phyloP scores from a whole-genome alignment of 805 yeast species.

The Spathaspora girioi region DNA sequence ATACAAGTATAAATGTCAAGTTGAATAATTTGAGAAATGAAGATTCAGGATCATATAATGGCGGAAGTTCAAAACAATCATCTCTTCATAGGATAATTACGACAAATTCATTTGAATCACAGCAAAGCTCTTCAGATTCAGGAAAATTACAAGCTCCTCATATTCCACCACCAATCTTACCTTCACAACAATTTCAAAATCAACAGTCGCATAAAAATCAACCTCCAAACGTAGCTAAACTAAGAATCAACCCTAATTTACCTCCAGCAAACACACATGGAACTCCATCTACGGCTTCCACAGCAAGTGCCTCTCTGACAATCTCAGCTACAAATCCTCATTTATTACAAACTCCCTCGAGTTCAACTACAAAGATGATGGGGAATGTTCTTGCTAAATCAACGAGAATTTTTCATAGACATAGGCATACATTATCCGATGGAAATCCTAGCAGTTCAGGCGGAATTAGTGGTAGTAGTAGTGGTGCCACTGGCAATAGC shows the following conservation, averaged over 20 bases:
- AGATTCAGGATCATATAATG: not conserved
- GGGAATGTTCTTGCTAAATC: constrained; percentile 25
- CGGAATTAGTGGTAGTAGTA: not conserved
- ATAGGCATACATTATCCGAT: constrained; percentile 3
- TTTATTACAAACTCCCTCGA: not conserved
- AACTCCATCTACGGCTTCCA: not conserved
- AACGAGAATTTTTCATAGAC: constrained; percentile 23
- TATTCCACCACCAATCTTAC: not conserved
- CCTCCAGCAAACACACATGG: not conserved
- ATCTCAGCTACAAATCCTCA: not conserved
- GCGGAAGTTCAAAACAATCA: not conserved
- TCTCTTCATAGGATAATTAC: not conserved
- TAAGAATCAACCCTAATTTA: not conserved
- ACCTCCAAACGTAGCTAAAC: not conserved
- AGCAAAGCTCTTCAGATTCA: not conserved
- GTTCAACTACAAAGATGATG: constrained; percentile 11
- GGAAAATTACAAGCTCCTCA: not conserved
- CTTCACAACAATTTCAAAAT: not conserved
- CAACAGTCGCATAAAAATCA: not conserved
- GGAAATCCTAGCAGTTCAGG: not conserved
- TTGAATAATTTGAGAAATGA: not conserved
- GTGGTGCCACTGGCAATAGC: not conserved
- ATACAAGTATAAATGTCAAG: not conserved
- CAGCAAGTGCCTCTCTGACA: not conserved
- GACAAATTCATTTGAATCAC: not conserved